phyloP scores from a whole-genome alignment of 352 stramenopile species.

The Phytophthora quininea region DNA sequence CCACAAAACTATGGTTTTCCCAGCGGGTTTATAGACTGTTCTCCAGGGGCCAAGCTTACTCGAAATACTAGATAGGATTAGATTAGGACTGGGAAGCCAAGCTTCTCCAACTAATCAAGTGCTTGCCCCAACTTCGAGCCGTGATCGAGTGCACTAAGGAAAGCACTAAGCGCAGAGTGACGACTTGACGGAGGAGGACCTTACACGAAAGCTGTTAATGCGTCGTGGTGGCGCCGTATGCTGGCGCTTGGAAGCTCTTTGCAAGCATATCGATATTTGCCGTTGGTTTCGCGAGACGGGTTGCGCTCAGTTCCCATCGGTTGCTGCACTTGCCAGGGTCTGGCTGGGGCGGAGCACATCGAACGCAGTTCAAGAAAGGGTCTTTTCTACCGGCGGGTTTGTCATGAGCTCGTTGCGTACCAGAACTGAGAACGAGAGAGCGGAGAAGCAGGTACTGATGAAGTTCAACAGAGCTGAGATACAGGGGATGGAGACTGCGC shows the following conservation, averaged over 20 bases:
- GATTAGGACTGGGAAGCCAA: not conserved
- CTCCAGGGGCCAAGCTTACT: not conserved
- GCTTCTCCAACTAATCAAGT: too few relatives aligned
- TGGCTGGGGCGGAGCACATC: not conserved
- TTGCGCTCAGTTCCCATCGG: not conserved
- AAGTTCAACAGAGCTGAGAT: not conserved
- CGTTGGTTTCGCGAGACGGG: not conserved
- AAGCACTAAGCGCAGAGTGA: not conserved
- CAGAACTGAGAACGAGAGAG: not conserved
- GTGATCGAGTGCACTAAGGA: too few relatives aligned
- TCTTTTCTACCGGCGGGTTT: not conserved
- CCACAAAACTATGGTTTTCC: not conserved
- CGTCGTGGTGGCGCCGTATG: not conserved
- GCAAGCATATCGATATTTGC: not conserved
- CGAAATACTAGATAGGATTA: not conserved
- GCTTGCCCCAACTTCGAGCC: too few relatives aligned
- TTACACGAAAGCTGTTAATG: not conserved
- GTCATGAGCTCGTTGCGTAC: not conserved
- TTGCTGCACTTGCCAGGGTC: not conserved
- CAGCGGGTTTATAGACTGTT: slow-evolving; percentile 1
- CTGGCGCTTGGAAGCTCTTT: not conserved
- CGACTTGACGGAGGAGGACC: not conserved
- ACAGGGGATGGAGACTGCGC: not conserved
- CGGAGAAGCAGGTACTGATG: not conserved
- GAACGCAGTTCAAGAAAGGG: not conserved